Conservation (phyloP, 163 green algal genomes). For the Chloromonas sp. region DNA sequence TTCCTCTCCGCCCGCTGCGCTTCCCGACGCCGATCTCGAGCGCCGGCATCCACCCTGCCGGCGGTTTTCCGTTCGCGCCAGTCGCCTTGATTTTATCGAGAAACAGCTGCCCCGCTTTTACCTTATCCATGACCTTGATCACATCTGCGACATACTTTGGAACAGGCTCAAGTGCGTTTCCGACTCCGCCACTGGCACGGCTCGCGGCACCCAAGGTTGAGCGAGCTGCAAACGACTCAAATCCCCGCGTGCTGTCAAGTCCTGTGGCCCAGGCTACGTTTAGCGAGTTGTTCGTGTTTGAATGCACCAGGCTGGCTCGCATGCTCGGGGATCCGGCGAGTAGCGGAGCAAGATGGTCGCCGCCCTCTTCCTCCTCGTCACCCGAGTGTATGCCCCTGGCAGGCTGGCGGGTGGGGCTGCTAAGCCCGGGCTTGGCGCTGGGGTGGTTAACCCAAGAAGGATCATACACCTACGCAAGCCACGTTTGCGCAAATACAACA, state of each 20-base stretch:
- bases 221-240: background rate
- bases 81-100: background rate
- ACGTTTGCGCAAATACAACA: background rate
- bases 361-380: too few relatives aligned
- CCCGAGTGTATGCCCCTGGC: too few relatives aligned
- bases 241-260: too few relatives aligned
- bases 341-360: too few relatives aligned
- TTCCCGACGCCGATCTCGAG: background rate
- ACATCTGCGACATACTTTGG: background rate
- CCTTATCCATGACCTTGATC: background rate
- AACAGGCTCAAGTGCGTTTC: background rate
- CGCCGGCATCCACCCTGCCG: background rate
- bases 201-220: background rate
- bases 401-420: too few relatives aligned
- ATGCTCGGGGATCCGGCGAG: background rate
- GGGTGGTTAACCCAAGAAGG: too few relatives aligned
- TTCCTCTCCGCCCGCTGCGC: background rate
- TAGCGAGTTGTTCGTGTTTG: background rate
- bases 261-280: too few relatives aligned
- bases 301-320: background rate
- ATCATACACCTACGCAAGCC: background rate
- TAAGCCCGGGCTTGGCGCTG: too few relatives aligned
- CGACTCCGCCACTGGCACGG: background rate
- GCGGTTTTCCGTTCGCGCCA: too few relatives aligned
- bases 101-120: background rate